These are phyloP conservation scores for Naganishia onofrii DNA, from an alignment of 768 basidiomycete species.

Conservation along the genomic window DNA sequence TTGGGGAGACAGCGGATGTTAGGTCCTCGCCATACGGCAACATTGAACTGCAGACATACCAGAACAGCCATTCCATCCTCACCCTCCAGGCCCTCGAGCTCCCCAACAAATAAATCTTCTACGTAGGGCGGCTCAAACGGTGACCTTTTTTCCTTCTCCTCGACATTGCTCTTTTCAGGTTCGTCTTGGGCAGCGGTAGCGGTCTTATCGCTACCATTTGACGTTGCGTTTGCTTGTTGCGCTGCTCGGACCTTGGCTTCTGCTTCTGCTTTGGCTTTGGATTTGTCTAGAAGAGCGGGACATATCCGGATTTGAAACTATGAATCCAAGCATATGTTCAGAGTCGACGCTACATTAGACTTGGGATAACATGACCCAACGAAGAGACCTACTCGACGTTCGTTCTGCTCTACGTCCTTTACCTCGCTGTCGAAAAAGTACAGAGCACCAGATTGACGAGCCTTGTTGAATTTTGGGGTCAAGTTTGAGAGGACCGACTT, in stretches of 20 bases:
- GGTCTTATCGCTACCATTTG: conserved; percentile 34
- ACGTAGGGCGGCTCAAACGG: conserved; percentile 88
- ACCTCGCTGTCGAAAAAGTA: conserved; percentile 75
- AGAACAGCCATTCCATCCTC: conserved; percentile 57
- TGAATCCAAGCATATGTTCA: not conserved
- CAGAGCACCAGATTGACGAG: conserved; percentile 62
- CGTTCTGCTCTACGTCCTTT: conserved; percentile 62
- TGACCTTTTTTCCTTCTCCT: conserved; percentile 56
- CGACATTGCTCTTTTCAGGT: conserved; percentile 31
- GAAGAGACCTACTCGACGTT: conserved; percentile 60
- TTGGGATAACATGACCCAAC: not conserved
- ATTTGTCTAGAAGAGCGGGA: conserved; percentile 79
- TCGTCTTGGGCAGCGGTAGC: conserved; percentile 43
- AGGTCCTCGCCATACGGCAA: not conserved
- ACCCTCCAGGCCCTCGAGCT: conserved; percentile 58
- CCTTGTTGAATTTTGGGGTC: conserved; percentile 43
- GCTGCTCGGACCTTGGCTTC: conserved; percentile 54
- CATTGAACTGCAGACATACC: conserved; percentile 34
- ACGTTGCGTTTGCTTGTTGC: conserved; percentile 34
- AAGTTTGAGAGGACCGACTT: conserved; percentile 37
- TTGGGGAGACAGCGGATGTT: not conserved
- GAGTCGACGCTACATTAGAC: not conserved
- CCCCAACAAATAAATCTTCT: conserved; percentile 70
- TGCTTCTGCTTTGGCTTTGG: conserved; percentile 50
- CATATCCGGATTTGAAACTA: conserved; percentile 86